phyloP scores from a whole-genome alignment of 176 grass and related monocot species.

The Hordeum marinum region DNA sequence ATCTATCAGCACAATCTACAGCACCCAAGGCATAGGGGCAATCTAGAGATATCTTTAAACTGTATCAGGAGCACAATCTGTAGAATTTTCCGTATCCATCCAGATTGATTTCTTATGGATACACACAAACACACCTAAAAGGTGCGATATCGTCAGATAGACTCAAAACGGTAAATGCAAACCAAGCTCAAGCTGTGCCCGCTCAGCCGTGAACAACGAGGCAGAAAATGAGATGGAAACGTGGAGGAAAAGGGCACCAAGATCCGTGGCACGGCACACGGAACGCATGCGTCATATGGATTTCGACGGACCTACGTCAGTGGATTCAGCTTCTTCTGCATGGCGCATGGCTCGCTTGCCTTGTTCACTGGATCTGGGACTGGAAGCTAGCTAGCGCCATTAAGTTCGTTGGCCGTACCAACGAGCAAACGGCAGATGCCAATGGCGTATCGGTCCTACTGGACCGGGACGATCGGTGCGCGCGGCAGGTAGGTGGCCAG shows the following conservation, averaged over 20 bases:
- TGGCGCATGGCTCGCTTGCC: neutral
- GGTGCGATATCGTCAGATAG: neutral
- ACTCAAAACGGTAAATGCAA: neutral
- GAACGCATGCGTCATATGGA: neutral
- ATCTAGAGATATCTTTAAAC: neutral
- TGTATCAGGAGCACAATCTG: neutral
- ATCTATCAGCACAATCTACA: neutral
- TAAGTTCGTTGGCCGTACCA: too few relatives aligned
- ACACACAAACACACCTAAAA: neutral
- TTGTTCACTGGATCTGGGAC: neutral
- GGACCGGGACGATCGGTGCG: neutral
- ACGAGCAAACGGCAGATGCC: neutral
- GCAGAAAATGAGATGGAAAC: neutral
- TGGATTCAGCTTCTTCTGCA: neutral
- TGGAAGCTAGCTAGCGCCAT: too few relatives aligned
- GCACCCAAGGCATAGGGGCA: neutral
- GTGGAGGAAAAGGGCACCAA: neutral
- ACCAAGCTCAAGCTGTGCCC: neutral
- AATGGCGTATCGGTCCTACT: neutral
- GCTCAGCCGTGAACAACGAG: neutral
- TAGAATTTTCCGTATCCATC: neutral
- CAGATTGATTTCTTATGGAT: neutral
- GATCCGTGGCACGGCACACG: neutral
- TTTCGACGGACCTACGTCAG: neutral
- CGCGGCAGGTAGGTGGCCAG: neutral